Evolutionary conservation across 2,329 filamentous ascomycete genomes (phyloP), one percentile per base, ranked within the genome.

Genomic region (Dothideomycetidae sp.): DNA sequence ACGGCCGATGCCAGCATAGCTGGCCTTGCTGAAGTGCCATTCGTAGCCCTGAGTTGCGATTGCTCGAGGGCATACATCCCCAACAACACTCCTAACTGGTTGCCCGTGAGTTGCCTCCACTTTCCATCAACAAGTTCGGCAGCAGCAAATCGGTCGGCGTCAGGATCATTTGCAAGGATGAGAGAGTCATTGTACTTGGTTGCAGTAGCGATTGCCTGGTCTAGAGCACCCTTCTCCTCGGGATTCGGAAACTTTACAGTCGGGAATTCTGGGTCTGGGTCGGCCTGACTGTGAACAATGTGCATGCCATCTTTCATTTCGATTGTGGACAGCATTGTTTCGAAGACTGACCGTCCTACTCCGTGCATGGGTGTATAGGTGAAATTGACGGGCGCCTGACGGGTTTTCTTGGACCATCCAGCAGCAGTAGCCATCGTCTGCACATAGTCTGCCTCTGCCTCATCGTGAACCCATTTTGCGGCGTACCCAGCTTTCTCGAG

Each of bases 161-260:
- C 74, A 1, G 74, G 74, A 46, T 78, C 74, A 46, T 71, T 75
- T 9, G 74, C 73, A 17, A 78, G 55, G 26, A 78, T 67, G 29
- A 78, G 50, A 4, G 53, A 54, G 40, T 65, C 63, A 12, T 57
- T 59, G 12, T 63, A 50, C 34, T 56, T 53, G 31, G 73, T 64
- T 17, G 73, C 74, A 3, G 66, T 66, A 43, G 62, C 50, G 34
- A 73, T 71, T 1, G 74, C 69, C 21, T 76, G 58, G 47, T 75
- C 66, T 10, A 78, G 55, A 2, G 74, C 72, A 5, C 73, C 73
- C 40, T 67, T 66, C 48, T 78, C 74, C 50, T 78, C 74, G 0
- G 74, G 74, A 46, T 78, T 78, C 0, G 74, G 74, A 44, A 77
- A 78, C 16, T 65, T 64, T 10, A 78, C 71, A 0, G 73, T 78